Conservation (phyloP, 2,329 filamentous ascomycete genomes). For the Colletotrichum sojae region DNA sequence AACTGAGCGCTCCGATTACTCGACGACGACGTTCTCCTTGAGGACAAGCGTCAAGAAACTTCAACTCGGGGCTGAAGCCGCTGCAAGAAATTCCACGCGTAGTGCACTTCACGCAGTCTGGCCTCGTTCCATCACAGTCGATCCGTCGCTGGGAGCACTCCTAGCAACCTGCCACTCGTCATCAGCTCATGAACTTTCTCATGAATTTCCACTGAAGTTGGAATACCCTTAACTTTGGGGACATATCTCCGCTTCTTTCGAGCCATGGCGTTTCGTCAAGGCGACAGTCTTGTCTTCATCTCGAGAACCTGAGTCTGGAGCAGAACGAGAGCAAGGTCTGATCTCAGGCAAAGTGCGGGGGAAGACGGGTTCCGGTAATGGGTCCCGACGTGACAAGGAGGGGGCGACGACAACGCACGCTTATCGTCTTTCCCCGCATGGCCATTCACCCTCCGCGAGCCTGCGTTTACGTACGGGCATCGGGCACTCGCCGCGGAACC, state of each 20-base stretch:
- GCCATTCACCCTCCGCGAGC: too few species aligned
- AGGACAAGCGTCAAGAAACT: constrained; percentile 44
- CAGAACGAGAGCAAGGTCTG: not conserved
- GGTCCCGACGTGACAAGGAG: not conserved
- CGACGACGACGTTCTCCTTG: constrained; percentile 8
- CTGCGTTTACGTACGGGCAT: not conserved
- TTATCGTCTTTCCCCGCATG: not conserved
- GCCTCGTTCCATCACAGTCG: constrained; percentile 50
- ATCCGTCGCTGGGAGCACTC: constrained; percentile 54
- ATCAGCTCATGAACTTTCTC: not conserved
- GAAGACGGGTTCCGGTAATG: not conserved
- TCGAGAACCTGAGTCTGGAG: not conserved
- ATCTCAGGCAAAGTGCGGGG: not conserved
- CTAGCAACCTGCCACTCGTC: constrained; percentile 48
- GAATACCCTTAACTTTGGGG: constrained; percentile 45
- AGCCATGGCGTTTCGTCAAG: constrained; percentile 18
- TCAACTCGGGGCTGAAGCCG: constrained; percentile 47
- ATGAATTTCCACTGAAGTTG: not conserved
- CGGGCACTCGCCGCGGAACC: not conserved
- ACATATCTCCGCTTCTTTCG: constrained; percentile 41
- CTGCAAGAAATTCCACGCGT: constrained; percentile 50
- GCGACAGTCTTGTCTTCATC: not conserved
- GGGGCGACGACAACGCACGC: not conserved
- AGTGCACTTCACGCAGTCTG: constrained; percentile 50
- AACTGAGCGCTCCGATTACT: constrained; percentile 5